These are phyloP conservation scores for Lasiodiplodia citricola DNA, from an alignment of 2,329 filamentous ascomycete genomes.

Conservation along the genomic window DNA sequence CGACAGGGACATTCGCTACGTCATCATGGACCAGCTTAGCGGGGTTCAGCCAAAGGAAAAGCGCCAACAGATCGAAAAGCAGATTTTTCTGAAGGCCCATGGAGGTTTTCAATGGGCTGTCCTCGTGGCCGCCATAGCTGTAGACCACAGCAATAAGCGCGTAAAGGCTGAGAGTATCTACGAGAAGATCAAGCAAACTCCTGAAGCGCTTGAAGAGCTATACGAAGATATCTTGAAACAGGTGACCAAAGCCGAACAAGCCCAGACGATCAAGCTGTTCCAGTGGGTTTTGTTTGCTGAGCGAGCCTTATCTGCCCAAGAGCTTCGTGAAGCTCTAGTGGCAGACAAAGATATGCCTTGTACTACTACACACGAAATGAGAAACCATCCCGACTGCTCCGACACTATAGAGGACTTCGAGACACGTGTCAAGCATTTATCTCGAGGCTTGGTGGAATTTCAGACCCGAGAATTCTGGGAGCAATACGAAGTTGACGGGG, in stretches of 20 bases:
- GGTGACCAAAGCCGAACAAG: background rate
- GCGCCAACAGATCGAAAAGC: background rate
- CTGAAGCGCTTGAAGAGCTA: background rate
- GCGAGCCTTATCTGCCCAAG: constrained; percentile 26
- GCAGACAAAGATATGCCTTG: constrained; percentile 27
- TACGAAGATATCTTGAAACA: background rate
- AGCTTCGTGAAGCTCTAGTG: constrained; percentile 31
- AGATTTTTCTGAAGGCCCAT: background rate
- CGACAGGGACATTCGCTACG: background rate
- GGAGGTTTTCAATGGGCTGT: constrained; percentile 10
- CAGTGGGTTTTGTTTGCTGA: constrained; percentile 3
- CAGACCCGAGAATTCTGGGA: constrained; percentile 27
- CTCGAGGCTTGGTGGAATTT: constrained; percentile 28
- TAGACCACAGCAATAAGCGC: background rate
- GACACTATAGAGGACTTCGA: constrained; percentile 26
- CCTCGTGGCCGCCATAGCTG: background rate
- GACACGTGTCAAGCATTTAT: constrained; percentile 29
- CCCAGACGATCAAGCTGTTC: constrained; percentile 17
- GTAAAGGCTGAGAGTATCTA: background rate
- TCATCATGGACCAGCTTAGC: background rate
- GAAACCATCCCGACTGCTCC: background rate
- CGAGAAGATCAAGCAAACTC: background rate
- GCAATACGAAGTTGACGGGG: constrained; percentile 28
- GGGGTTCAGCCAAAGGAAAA: background rate
- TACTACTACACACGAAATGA: background rate